These are phyloP conservation scores for Penicillium italicum DNA, from an alignment of 2,329 filamentous ascomycete genomes.

Conservation along the genomic window DNA sequence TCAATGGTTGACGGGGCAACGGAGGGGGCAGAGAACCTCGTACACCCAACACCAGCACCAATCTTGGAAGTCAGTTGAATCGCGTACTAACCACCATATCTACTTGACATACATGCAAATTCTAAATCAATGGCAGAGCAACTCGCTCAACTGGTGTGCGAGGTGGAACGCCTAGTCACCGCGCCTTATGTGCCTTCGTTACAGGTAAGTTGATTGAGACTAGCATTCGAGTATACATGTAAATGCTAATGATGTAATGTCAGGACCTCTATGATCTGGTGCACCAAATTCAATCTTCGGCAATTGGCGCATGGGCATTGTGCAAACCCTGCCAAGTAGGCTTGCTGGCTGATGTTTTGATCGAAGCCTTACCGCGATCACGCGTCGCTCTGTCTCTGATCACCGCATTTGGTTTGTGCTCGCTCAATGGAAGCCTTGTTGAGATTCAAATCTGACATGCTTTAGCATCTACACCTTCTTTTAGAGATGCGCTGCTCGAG, in stretches of 20 bases:
- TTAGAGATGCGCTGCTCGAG: constrained; percentile 35
- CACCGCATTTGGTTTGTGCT: constrained; percentile 44
- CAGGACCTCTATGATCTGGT: constrained; percentile 33
- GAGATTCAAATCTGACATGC: constrained; percentile 3
- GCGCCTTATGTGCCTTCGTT: constrained; percentile 51
- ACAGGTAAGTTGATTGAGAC: constrained; percentile 38
- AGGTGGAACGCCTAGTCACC: constrained; percentile 48
- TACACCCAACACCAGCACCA: neutral
- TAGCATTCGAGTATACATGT: constrained; percentile 4
- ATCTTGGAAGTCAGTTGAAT: neutral
- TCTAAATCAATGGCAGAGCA: constrained; percentile 26
- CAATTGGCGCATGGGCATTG: constrained; percentile 47
- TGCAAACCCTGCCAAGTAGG: constrained; percentile 50
- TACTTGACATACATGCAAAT: neutral
- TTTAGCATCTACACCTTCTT: constrained; percentile 26
- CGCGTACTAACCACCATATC: neutral
- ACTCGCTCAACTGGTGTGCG: constrained; percentile 31
- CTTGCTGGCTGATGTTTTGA: constrained; percentile 46
- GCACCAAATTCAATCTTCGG: constrained; percentile 28
- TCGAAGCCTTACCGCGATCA: constrained; percentile 50
- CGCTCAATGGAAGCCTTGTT: neutral
- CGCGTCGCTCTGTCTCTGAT: constrained; percentile 51
- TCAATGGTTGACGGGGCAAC: constrained; percentile 5
- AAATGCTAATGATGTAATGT: constrained; percentile 4
- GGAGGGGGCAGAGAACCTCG: neutral